A percentile compares a stretch with the other conserved stretches of the same genome.
phyloP scores from a whole-genome alignment of 202 grass and related monocot genomes.

The Carex sylvatica region DNA sequence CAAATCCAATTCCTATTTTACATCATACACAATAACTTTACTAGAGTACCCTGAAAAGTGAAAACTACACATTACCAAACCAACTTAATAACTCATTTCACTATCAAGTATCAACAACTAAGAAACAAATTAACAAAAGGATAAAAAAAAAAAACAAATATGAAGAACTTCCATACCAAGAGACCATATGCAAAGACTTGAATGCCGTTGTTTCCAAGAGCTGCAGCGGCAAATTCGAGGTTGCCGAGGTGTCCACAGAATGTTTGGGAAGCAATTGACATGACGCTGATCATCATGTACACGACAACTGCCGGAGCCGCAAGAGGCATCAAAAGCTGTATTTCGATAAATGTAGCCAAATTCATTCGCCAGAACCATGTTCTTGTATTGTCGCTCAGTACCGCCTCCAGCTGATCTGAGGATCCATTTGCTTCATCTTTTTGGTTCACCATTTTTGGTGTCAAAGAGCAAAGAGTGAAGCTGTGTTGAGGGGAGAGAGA shows the following conservation, averaged over 20 bases:
- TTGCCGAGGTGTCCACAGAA: conserved; percentile 88
- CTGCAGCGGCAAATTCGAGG: conserved; percentile 81
- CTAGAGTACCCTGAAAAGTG: neutral
- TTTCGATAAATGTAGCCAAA: conserved; percentile 40
- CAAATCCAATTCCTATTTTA: neutral
- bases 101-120: neutral
- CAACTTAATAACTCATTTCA: neutral
- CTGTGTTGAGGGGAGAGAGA: neutral
- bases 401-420: conserved; percentile 42
- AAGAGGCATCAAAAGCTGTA: conserved; percentile 50
- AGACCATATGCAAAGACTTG: conserved; percentile 96
- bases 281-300: conserved; percentile 80
- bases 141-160: neutral
- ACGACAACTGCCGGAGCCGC: conserved; percentile 69
- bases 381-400: conserved; percentile 32
- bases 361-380: conserved; percentile 30
- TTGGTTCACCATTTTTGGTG: neutral
- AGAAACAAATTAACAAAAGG: neutral
- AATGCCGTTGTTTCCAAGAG: conserved; percentile 94
- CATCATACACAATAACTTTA: neutral
- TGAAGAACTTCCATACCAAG: conserved; percentile 37
- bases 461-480: neutral
- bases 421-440: neutral
- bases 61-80: neutral
- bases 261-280: conserved; percentile 73